These are phyloP conservation scores for Gymnopilus dilepis DNA, from an alignment of 768 basidiomycete species.

Conservation along the genomic window DNA sequence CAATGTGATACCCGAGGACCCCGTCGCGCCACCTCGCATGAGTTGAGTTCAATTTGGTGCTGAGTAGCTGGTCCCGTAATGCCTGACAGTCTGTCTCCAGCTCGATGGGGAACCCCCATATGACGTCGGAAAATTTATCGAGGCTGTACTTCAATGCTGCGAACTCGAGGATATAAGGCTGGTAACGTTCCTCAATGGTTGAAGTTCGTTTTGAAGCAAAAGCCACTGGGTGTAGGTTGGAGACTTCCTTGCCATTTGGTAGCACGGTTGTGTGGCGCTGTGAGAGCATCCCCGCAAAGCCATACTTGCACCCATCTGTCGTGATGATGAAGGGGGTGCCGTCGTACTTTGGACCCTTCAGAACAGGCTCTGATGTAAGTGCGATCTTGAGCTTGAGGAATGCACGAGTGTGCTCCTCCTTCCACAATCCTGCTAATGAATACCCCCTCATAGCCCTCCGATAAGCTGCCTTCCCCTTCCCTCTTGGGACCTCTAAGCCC, in stretches of 20 bases:
- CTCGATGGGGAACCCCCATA: slow-evolving; percentile 35
- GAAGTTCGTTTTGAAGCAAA: slow-evolving; percentile 43
- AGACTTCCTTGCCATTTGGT: slow-evolving; percentile 27
- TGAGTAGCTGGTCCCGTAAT: slow-evolving; percentile 34
- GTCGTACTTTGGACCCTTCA: slow-evolving; percentile 35
- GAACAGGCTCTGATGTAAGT: slow-evolving; percentile 37
- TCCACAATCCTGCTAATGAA: slow-evolving; percentile 16
- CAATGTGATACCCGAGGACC: slow-evolving; percentile 33
- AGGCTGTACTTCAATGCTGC: slow-evolving; percentile 24
- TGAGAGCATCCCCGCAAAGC: slow-evolving; percentile 36
- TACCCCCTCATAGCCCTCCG: slow-evolving; percentile 26
- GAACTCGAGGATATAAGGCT: slow-evolving; percentile 38
- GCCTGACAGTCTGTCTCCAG: slow-evolving; percentile 42
- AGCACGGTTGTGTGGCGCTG: slow-evolving; percentile 29
- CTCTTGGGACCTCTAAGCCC: slow-evolving; percentile 23
- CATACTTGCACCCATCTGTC: slow-evolving; percentile 40
- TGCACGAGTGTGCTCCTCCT: slow-evolving; percentile 22
- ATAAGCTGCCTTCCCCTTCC: slow-evolving; percentile 30
- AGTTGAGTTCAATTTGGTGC: slow-evolving; percentile 27
- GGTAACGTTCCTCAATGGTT: slow-evolving; percentile 32
- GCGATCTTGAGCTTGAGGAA: slow-evolving; percentile 37
- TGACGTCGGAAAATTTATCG: slow-evolving; percentile 25
- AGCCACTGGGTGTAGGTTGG: slow-evolving; percentile 33
- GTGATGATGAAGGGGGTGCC: slow-evolving; percentile 41
- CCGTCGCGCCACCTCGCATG: slow-evolving; percentile 43